phyloP scores from a whole-genome alignment of 2,329 filamentous ascomycete species.

The Teratosphaeria gauchensis region DNA sequence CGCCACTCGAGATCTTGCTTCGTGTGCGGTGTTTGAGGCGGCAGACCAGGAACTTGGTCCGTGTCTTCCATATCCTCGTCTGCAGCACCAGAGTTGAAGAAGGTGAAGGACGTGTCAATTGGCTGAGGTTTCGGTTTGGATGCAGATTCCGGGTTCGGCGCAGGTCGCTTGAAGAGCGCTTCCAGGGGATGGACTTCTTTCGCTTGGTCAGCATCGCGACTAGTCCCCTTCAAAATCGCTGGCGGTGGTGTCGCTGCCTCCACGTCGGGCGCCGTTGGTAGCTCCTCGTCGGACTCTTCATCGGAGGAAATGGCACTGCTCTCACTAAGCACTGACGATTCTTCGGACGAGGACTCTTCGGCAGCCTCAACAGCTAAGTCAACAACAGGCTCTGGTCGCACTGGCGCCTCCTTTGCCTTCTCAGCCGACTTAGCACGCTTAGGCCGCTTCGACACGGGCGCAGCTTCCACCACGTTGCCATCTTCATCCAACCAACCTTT shows the following conservation, averaged over 20 bases:
- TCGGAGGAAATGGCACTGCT: background rate
- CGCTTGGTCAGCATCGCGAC: background rate
- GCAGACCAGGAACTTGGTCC: slow-evolving; percentile 9
- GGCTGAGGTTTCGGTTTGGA: slow-evolving; percentile 31
- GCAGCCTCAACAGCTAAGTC: background rate
- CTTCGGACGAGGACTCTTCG: background rate
- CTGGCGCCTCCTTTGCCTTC: background rate
- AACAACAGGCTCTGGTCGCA: background rate
- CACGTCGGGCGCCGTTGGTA: background rate
- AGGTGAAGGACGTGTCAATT: slow-evolving; percentile 60
- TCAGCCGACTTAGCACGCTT: background rate
- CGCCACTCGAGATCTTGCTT: slow-evolving; percentile 68
- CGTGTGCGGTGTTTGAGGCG: slow-evolving; percentile 74
- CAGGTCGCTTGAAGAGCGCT: slow-evolving; percentile 74
- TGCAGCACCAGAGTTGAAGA: slow-evolving; percentile 48
- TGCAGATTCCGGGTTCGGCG: slow-evolving; percentile 31
- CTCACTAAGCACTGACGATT: background rate
- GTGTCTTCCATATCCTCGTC: slow-evolving; percentile 28
- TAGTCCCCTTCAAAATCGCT: background rate
- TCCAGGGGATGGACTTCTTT: slow-evolving; percentile 70
- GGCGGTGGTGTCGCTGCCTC: background rate
- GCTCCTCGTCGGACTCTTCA: background rate
- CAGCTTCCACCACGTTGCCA: slow-evolving; percentile 63
- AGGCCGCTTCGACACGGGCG: slow-evolving; percentile 16
- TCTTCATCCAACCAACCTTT: slow-evolving; percentile 79